phyloP scores from a whole-genome alignment of 164 flowering plant species.

The Dillenia turbinata region DNA sequence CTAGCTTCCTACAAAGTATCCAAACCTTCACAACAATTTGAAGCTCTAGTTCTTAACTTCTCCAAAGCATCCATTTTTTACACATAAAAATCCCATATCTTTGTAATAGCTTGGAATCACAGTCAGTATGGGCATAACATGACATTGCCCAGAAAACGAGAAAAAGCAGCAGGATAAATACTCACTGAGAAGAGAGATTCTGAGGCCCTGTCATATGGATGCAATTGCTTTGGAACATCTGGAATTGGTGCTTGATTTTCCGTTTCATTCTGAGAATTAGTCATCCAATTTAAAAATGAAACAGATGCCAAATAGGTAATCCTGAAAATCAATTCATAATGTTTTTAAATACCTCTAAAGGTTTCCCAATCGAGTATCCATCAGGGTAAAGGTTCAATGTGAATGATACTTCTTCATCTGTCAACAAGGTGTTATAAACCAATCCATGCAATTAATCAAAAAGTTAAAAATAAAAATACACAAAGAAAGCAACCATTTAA shows the following conservation, averaged over 20 bases:
- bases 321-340: background rate
- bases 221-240: constrained; percentile 58
- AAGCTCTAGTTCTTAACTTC: too few relatives aligned
- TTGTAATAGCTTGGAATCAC: too few relatives aligned
- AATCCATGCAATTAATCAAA: too few relatives aligned
- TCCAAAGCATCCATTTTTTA: too few relatives aligned
- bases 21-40: too few relatives aligned
- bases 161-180: constrained; percentile 1
- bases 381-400: constrained; percentile 74
- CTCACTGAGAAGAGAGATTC: constrained; percentile 82
- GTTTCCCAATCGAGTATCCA: constrained; percentile 79
- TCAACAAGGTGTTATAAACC: background rate
- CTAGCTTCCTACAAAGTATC: too few relatives aligned
- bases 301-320: background rate
- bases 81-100: too few relatives aligned
- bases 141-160: too few relatives aligned
- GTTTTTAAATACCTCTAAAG: constrained; percentile 54
- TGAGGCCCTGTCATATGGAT: constrained; percentile 86
- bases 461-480: background rate
- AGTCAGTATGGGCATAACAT: too few relatives aligned
- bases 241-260: constrained; percentile 38
- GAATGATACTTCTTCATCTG: constrained; percentile 83
- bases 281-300: constrained; percentile 1
- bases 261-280: constrained; percentile 46
- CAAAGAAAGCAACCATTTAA: background rate